Evolutionary conservation across 2,329 filamentous ascomycete species (phyloP), one percentile per base, ranked within the genome.

Genomic region (Talaromyces sp.): DNA sequence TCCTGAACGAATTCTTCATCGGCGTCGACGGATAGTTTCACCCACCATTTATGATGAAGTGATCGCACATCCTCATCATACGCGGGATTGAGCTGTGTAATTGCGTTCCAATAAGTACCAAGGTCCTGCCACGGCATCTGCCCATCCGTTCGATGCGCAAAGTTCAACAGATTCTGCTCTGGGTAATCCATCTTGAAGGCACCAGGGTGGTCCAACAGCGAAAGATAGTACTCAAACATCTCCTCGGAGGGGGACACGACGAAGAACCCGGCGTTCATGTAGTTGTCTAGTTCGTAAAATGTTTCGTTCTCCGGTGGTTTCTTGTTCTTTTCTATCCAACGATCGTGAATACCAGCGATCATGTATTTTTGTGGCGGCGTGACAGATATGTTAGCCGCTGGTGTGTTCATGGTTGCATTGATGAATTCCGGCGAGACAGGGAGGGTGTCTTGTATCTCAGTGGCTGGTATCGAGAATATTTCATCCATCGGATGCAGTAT

Each of bases 141-240:
- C 0, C 77, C 77, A 8, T 70, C 66, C 6, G 71, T 62, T 11
- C 77, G 69, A 63, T 78, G 77, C 2, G 75, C 78, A 64, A 80
- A 80, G 65, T 80, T 80, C n/a, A 79, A 67, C 30, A 81, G 65
- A 62, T 75, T 75, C 64, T 81, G 78, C 63, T 80, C 78, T 63
- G 76, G 75, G n/a, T 72, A 73, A 22, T 69, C 67, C 0, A 74
- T 69, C 47, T 76, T 69, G 63, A 80, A 80, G 17, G 73, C 70
- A 27, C 70, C 68, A 17, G 68, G 69, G 28, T 73, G 66, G 13
- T 65, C 59, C 58, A 77, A 72, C 27, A 80, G 67, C 17, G 67
- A 69, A 55, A 75, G 64, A 27, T 79, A 73, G 62, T 78, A 75
- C 2, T 72, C 63, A 64, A 73, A 80, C 4, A 80, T 62, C 54